These are phyloP conservation scores for Poterioochromonas sp. DNA, from an alignment of 352 stramenopile genomes.

Conservation along the genomic window DNA sequence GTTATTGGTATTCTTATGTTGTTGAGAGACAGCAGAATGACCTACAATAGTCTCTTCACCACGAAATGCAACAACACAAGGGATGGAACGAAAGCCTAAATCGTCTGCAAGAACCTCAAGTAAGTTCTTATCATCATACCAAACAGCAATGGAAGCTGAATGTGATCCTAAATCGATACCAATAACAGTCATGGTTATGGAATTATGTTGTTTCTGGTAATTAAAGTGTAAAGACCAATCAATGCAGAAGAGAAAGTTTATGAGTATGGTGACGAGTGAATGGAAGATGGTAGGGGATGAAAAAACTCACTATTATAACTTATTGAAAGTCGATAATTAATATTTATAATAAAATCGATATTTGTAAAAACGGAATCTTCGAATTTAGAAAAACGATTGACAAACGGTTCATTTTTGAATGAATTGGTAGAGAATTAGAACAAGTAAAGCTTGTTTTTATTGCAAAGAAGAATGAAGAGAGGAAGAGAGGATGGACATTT, in stretches of 20 bases:
- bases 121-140: conserved; percentile 12
- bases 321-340: too few species aligned
- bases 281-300: too few species aligned
- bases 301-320: too few species aligned
- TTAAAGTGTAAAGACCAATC: neutral
- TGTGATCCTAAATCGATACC: conserved; percentile 27
- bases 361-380: too few species aligned
- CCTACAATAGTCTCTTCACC: conserved; percentile 23
- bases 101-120: conserved; percentile 19
- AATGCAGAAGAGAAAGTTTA: neutral
- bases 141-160: neutral
- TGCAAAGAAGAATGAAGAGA: conserved; percentile 33
- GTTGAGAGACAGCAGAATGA: conserved; percentile 16
- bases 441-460: too few species aligned
- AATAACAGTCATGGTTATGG: conserved; percentile 19
- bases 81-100: conserved; percentile 16
- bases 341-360: too few species aligned
- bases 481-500: conserved; percentile 18
- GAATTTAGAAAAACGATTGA: too few species aligned
- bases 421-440: too few species aligned
- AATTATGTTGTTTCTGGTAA: neutral
- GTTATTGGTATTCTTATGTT: conserved; percentile 20
- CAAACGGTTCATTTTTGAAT: too few species aligned
- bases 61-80: conserved; percentile 25
- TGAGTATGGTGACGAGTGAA: too few species aligned